Evolutionary conservation across 306 rosid species (phyloP).

Genomic region (Cicer pinnatifidum): DNA sequence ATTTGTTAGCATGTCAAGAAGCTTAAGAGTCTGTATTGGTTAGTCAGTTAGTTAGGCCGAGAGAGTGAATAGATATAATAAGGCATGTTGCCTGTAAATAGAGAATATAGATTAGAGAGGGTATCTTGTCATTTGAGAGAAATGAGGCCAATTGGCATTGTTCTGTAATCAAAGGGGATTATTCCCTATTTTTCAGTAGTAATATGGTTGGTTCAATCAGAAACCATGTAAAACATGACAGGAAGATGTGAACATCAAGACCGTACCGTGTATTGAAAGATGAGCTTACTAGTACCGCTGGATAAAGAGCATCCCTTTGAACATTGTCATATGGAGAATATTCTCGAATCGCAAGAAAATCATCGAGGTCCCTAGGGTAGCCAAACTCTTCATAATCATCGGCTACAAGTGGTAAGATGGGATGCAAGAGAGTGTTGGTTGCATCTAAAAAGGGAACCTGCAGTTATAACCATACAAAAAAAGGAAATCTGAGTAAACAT

Average conservation of each 20-base stretch:
- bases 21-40: not conserved
- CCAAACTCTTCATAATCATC: constrained; percentile 92
- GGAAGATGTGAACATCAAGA: constrained; percentile 21
- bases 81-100: too few relatives aligned
- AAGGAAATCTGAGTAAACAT: constrained; percentile 19
- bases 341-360: constrained; percentile 77
- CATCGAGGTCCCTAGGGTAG: constrained; percentile 75
- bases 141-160: too few relatives aligned
- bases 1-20: constrained; percentile 3
- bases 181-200: too few relatives aligned
- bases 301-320: constrained; percentile 73
- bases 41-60: too few relatives aligned
- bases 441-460: constrained; percentile 94
- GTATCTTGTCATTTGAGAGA: too few relatives aligned
- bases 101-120: too few relatives aligned
- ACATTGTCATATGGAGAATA: constrained; percentile 93
- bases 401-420: constrained; percentile 77
- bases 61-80: too few relatives aligned
- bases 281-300: constrained; percentile 75
- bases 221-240: constrained; percentile 15
- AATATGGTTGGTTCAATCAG: too few relatives aligned
- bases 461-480: constrained; percentile 42
- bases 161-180: too few relatives aligned
- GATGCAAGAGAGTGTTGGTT: constrained; percentile 80
- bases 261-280: constrained; percentile 84